Percentiles rank a stretch among this genome's conserved stretches.
Conservation (phyloP, 2,329 filamentous ascomycete species). For the Sclerotinia glacialis region DNA sequence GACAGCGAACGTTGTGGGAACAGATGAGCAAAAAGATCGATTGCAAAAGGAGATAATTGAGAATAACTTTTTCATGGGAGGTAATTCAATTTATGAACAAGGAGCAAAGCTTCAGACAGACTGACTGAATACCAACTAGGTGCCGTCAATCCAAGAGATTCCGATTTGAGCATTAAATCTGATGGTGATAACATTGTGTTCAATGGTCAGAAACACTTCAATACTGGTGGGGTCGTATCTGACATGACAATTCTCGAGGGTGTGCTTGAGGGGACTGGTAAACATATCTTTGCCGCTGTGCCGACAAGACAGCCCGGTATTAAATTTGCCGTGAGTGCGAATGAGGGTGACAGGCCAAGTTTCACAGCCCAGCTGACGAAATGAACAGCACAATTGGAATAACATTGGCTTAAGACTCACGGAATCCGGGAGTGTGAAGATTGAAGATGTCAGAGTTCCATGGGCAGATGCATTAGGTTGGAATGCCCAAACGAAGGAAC, state of each 20-base stretch:
- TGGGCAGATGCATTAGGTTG: conserved; percentile 64
- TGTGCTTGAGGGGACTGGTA: conserved; percentile 53
- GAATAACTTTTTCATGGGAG: conserved; percentile 66
- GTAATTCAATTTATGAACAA: conserved; percentile 32
- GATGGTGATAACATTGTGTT: conserved; percentile 56
- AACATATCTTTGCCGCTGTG: conserved; percentile 63
- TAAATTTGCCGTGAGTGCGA: conserved; percentile 43
- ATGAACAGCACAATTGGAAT: conserved; percentile 55
- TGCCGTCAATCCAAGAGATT: conserved; percentile 65
- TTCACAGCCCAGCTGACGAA: neutral
- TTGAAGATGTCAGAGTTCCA: conserved; percentile 54
- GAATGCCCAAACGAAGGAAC: conserved; percentile 50
- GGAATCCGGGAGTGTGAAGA: conserved; percentile 61
- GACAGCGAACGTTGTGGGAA: conserved; percentile 59
- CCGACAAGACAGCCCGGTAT: conserved; percentile 57
- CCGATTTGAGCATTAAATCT: conserved; percentile 54
- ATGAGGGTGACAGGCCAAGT: neutral
- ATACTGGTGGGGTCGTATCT: conserved; percentile 64
- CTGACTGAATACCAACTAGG: conserved; percentile 28
- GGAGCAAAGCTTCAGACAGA: neutral
- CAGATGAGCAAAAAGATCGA: conserved; percentile 56
- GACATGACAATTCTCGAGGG: conserved; percentile 66
- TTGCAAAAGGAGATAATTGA: conserved; percentile 55
- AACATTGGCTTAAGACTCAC: conserved; percentile 62
- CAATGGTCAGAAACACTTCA: conserved; percentile 64